phyloP scores from a whole-genome alignment of 306 rosid genomes.

The Prunus mume region DNA sequence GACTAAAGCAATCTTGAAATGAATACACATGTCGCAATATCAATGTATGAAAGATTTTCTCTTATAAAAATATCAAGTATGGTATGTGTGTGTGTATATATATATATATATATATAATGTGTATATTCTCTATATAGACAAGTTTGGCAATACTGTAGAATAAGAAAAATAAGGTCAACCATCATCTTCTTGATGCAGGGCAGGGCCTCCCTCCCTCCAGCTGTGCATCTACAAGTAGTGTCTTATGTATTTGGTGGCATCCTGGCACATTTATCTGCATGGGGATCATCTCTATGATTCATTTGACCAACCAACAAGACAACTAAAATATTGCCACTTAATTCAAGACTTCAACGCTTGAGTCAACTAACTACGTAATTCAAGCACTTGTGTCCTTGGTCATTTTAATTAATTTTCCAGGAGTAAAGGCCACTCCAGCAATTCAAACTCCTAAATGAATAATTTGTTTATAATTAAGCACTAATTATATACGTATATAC shows the following conservation, averaged over 20 bases:
- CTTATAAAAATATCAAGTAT: background rate
- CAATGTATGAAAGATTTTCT: background rate
- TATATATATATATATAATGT: no score
- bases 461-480: background rate
- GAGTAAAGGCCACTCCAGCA: background rate
- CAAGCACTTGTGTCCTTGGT: background rate
- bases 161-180: background rate
- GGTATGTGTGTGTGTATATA: no score
- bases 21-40: background rate
- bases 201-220: no score
- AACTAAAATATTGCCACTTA: background rate
- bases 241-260: background rate
- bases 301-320: background rate
- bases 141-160: background rate
- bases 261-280: constrained; percentile 1
- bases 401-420: background rate
- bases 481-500: background rate
- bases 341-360: background rate
- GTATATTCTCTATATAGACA: background rate
- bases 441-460: background rate
- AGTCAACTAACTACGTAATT: background rate
- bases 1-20: background rate
- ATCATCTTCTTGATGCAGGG: background rate
- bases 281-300: background rate
- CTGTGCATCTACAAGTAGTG: no score